These are phyloP conservation scores for Globisporangium orthogonon DNA, from an alignment of 352 stramenopile species.

Conservation along the genomic window DNA sequence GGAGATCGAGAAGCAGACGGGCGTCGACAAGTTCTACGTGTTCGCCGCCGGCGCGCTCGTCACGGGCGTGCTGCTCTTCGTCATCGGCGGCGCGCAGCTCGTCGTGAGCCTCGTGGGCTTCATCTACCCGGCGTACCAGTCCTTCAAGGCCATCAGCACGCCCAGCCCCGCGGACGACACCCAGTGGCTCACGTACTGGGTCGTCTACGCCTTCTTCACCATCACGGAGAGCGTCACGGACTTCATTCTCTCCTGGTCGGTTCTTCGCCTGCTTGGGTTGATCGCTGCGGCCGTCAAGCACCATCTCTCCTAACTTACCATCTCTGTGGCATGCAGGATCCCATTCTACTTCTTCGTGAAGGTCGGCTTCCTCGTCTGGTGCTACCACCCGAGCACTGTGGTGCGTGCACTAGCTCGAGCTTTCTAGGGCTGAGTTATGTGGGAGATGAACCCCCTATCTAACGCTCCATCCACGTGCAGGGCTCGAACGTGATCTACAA, in stretches of 20 bases:
- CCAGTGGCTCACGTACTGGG: constrained; percentile 89
- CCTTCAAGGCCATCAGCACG: constrained; percentile 86
- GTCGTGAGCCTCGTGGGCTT: constrained; percentile 82
- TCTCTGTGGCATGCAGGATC: constrained; percentile 27
- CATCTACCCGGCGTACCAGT: constrained; percentile 86
- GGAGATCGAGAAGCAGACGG: constrained; percentile 80
- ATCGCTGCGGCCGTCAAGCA: not conserved
- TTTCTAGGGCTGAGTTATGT: not conserved
- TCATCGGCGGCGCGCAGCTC: constrained; percentile 69
- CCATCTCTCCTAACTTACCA: not conserved
- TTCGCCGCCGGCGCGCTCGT: constrained; percentile 45
- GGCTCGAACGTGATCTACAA: constrained; percentile 83
- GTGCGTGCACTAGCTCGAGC: constrained; percentile 17
- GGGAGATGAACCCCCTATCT: not conserved
- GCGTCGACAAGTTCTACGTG: constrained; percentile 87
- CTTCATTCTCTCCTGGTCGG: constrained; percentile 70
- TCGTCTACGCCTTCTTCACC: constrained; percentile 96
- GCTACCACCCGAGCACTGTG: constrained; percentile 71
- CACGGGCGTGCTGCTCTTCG: constrained; percentile 62
- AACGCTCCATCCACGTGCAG: constrained; percentile 12
- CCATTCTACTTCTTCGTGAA: constrained; percentile 88
- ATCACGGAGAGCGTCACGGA: constrained; percentile 90
- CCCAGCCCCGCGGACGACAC: constrained; percentile 68
- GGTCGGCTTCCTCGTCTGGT: constrained; percentile 83
- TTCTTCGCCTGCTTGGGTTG: not conserved